Evolutionary conservation across 1,284 basidiomycete species (phyloP), one percentile per base, ranked within the genome.

Genomic region (Pascua guehoae): DNA sequence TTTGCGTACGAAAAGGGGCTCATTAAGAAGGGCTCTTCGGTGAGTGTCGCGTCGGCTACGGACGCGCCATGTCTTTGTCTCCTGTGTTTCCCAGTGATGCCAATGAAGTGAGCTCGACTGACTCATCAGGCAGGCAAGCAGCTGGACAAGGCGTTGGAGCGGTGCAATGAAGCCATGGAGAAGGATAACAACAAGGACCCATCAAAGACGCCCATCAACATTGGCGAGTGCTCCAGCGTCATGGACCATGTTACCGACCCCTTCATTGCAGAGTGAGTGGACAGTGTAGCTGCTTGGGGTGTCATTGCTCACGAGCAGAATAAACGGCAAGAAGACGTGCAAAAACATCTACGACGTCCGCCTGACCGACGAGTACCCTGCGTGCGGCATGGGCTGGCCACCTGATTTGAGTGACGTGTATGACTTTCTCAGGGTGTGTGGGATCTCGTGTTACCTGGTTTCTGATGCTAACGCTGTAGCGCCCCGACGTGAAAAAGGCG

Each of bases 341-440:
- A 81, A 94, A 67, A 99, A 99, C 74, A 86, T 98, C 47, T 99
- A 98, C 69, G 96, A 99, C 70, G 85, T 98, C 17, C 87, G 96
- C 39, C 79, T 91, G 36, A 85, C 88, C 54, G 96, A 99, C 72
- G 82, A 82, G 12, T 80, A 75, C 47, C 94, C 94, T n/a, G 87
- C 85, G 3, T 99, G 95, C 75, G 95, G 95, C 1, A 90, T 98
- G 91, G 95, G 95, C 75, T 99, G 95, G 95, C 95, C 95, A 5
- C 86, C 87, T n/a, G 91, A 92, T 64, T 83, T 98, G 24, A 74
- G 81, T 10, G 85, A 87, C 48, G 82, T 97, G 41, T 88, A 86
- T 44, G 78, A 80, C 4, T 97, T 94, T 71, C 84, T 99, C 12
- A 84, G 83, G 32, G 91, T 93, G 72, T 57, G 24, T 32, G 24